Evolutionary conservation across 805 yeast species (phyloP), one percentile per base, ranked within the genome.

Genomic region (Yarrowia hollandica): DNA sequence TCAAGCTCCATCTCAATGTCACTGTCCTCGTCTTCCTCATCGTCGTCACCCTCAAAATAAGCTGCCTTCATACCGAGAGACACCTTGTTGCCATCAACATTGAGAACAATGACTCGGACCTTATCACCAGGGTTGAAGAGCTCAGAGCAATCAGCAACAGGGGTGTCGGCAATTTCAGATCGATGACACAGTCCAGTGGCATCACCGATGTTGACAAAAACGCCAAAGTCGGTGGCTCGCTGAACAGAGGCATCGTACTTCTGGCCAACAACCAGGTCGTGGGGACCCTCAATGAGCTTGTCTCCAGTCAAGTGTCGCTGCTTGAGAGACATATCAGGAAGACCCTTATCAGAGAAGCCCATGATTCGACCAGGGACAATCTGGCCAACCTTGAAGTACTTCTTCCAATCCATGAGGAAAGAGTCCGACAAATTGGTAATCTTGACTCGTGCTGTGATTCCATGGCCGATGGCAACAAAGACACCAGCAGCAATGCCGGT

Each of bases 31-130:
- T 37, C 76, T 19, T 67, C 71, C 3, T 65, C 70, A 12, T 67
- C 72, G 18, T 68, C 76, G 14, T 65, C 71, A 6, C 69, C 73
- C 25, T 69, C 70, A 71, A 92, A 94, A 72, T 86, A 90, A 3
- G 96, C 88, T 2, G 97, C 97, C 75, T 90, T 92, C 91, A 92
- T 85, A 63, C 98, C 97, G 62, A 92, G 79, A 0, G 96, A 84
- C 18, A 92, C 68, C 77, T 86, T 90, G 10, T 76, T 82, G 1
- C 65, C 60, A 66, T 87, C 84, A 28, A 85, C 76, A 26, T 77
- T 79, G 65, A 91, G 75, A 34, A 92, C 78, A 74, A 86, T 86
- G 31, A 89, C 96, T 74, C 89, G 89, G 41, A 92, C 97, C 62
- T 86, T 79, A 69, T 92, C 98, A 64, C 98, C 98, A 66, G 82